Conservation (phyloP, 106 monocot species). For the Allium fistulosum region DNA sequence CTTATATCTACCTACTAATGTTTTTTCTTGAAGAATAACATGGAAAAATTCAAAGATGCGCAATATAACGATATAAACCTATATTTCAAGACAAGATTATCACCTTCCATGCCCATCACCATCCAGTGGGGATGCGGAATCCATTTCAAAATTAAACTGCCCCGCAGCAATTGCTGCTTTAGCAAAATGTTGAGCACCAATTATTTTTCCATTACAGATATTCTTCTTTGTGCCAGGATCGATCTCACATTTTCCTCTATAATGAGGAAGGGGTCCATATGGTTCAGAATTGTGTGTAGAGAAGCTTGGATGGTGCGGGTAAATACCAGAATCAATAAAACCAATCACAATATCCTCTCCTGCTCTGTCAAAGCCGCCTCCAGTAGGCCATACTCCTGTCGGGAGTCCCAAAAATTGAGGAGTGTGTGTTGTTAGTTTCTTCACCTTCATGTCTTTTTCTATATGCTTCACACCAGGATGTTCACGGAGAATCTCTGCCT, state of each 20-base stretch:
- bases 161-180: slow-evolving; percentile 94
- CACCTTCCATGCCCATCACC: slow-evolving; percentile 99
- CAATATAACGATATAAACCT: background rate
- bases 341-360: slow-evolving; percentile 96
- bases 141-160: slow-evolving; percentile 73
- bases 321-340: slow-evolving; percentile 90
- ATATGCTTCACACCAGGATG: slow-evolving; percentile 73
- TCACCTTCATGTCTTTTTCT: slow-evolving; percentile 81
- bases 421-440: slow-evolving; percentile 89
- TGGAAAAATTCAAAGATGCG: background rate
- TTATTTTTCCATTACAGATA: slow-evolving; percentile 93
- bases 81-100: slow-evolving; percentile 4
- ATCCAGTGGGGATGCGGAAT: slow-evolving; percentile 92
- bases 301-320: slow-evolving; percentile 88
- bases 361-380: slow-evolving; percentile 88
- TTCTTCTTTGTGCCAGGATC: slow-evolving; percentile 52
- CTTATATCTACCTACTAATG: background rate
- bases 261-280: slow-evolving; percentile 70
- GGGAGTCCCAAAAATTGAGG: slow-evolving; percentile 87
- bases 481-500: slow-evolving; percentile 65
- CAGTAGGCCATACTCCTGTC: slow-evolving; percentile 89
- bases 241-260: slow-evolving; percentile 84
- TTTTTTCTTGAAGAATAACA: background rate
- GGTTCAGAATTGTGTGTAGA: slow-evolving; percentile 58
- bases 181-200: slow-evolving; percentile 98